Percentiles rank a stretch among this genome's conserved stretches.
These are phyloP conservation scores for Saccharomycopsis amapae DNA, from an alignment of 805 yeast genomes.

Conservation along the genomic window DNA sequence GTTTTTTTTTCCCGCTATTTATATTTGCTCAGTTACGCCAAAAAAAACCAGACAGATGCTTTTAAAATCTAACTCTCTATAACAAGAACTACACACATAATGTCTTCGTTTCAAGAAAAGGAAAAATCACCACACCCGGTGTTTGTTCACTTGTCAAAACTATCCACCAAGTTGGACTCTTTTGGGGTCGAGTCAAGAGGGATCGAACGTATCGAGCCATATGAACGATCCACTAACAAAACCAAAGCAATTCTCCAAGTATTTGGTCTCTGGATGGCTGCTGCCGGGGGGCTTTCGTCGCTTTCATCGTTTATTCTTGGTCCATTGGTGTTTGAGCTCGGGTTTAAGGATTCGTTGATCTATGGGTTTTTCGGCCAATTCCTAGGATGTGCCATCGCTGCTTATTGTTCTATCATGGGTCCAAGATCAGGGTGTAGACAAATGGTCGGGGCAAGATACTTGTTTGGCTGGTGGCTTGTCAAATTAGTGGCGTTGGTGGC, in stretches of 20 bases:
- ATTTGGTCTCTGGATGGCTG: constrained; percentile 75
- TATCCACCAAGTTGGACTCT: constrained; percentile 39
- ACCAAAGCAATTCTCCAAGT: constrained; percentile 38
- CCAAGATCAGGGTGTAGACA: constrained; percentile 87
- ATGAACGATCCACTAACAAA: constrained; percentile 46
- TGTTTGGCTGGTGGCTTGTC: constrained; percentile 84
- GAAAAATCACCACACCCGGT: no score
- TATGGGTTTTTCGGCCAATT: constrained; percentile 58
- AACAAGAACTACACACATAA: no score
- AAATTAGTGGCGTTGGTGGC: constrained; percentile 66
- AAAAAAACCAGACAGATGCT: not conserved
- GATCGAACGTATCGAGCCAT: constrained; percentile 64
- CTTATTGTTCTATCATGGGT: constrained; percentile 80
- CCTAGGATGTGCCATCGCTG: constrained; percentile 71
- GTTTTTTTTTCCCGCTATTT: no score
- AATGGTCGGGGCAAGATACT: constrained; percentile 72
- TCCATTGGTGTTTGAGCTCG: constrained; percentile 61
- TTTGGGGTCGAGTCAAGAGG: constrained; percentile 73
- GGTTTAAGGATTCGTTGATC: constrained; percentile 55
- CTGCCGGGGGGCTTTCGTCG: constrained; percentile 82
- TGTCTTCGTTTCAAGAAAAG: no score
- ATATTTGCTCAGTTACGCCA: not conserved
- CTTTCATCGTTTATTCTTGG: constrained; percentile 80
- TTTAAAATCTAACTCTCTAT: not conserved
- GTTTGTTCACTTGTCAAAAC: no score